Base-by-base conservation (phyloP, 169 alveolate genomes). In the Toxoplasma gondii region DNA sequence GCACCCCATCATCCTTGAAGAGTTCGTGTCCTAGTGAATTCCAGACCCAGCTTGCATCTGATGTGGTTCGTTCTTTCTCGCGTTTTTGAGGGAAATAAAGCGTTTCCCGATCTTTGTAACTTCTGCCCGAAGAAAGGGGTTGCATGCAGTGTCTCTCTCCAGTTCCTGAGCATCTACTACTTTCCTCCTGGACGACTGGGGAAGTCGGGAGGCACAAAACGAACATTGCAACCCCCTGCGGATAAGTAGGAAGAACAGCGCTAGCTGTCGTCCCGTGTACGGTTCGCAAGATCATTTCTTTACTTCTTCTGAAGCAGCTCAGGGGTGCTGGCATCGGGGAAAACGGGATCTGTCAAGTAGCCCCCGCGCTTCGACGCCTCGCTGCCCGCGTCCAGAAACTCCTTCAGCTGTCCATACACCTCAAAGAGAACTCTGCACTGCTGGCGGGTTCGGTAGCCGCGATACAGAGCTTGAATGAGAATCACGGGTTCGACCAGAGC, bases 331-430 rank as follows among this genome's bases (percentile, higher is more conserved):
- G 88, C 80, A 43, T 91, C 81, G n/a, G 80, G 81, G 36, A 91
- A 91, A n/a, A 91, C 90, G 19, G 94, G 90, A 29, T n/a, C 36
- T 9, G 90, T 43, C 49, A 91, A 54, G n/a, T 54, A 91, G 82
- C 90, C 90, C 0, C 88, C 88, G 49, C 83, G 88, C 78, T 41
- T 34, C 34, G 43, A 38, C 38, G 94, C 88, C 36, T 74, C 81
- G 17, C 34, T 81, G 22, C 83, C 29, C 38, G 90, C 88, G 10
- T 0, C 4, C 5, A 70, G 80, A 53, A 91, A 78, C 36, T 17
- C 41, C 74, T 53, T 82, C 54, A 91, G 58, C 58, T n/a, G 53
- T 12, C 80, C 69, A 43, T 53, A 69, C 36, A 91, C 70, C 54
- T 70, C 90, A 9, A 91, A 53, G 58, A 91, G 67, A 4, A n/a